Base-by-base conservation (phyloP, 345 rosid species). In the Cardamine resedifolia region DNA sequence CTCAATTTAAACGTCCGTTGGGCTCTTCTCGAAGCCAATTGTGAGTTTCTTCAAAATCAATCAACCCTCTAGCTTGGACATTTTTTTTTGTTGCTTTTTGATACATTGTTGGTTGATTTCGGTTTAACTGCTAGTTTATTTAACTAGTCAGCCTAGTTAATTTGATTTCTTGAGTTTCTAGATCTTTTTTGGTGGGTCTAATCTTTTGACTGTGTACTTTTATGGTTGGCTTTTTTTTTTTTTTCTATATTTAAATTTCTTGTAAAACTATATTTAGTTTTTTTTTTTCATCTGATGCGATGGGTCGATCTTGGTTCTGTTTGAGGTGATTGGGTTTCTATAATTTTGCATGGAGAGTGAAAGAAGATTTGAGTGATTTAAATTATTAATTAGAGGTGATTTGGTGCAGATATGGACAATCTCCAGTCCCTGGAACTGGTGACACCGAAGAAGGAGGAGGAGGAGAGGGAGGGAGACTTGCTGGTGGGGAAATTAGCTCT, bases 1-100 rank as follows among this genome's bases (percentile, higher is more conserved):
- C 92, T 58, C 97, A 85, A 81, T 86, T 87, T 75, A 88, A 84
- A 74, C 92, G 96, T 11, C 86, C 90, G 21, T 75, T 85, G 75
- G 76, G 76, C 45, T 75, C 90, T 48, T 81, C 96, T 8, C 86
- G 90, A 30, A 82, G 80, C 26, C 90, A 90, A 81, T 85, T 88
- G 97, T 93, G 65, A 90, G 90, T 74, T 53, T 36, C 60, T 53
- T 63, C 27, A n/a, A 31, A 62, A 3, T 39, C 44, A 39, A 43
- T 39, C 43, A 61, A 61, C 15, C 23, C 48, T 4, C 10, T 49
- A 16, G 2, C 15, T 7, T 18, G 12, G 38, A 6, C n/a, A 0
- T 34, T 16, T 23, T 59, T 10, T 11, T 38, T 21, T 15, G 57
- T 69, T 27, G 55, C 38, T 60, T 11, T 50, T 49, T 39, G 16